Evolutionary conservation across 1,284 basidiomycete species (phyloP), one percentile per base, ranked within the genome.

Genomic region (Dichomitus squalens): DNA sequence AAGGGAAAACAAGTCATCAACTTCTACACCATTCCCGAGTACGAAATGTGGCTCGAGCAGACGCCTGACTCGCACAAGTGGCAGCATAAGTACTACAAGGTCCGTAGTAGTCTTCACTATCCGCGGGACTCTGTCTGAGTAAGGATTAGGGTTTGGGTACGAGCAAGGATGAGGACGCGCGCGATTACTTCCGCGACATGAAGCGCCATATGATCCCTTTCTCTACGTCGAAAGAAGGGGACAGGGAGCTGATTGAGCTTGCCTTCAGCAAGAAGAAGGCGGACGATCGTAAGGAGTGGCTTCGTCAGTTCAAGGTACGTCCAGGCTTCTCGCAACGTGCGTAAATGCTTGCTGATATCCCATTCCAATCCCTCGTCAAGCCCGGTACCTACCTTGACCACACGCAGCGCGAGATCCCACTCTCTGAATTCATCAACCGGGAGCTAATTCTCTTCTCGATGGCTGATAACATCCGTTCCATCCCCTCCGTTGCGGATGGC

Each of bases 181-280:
- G 93, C 55, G 90, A 92, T 65, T 99, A 99, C 76, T 99, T 99
- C 74, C 82, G 88, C 61, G 85, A 92, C 66, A 94, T 99, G 85
- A 82, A 83, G 69, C 96, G 91, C 71, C 97, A 99, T 72, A 91
- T 96, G 82, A 91, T 99, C 53, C 89, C 93, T 0, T 99, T 99
- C 75, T 84, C 92, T 1, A 79, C 88, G 1, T 90, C 88, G 9
- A 84, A 91, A 68, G 83, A 89, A 0, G 95, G 90, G 2, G 97
- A 99, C 67, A 87, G 86, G 53, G 87, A 89, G 4, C 81, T 99
- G 36, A 97, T 99, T 62, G 96, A 99, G 54, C 88, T 99, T 61
- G 97, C 97, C 0, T 99, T 99, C 81, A 98, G 94, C 80, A 99
- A 99, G 85, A 99, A 98, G 81, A 98, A 97, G 73, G 94, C 96